These are phyloP conservation scores for Lachnellula willkommii DNA, from an alignment of 2,329 filamentous ascomycete species.

Conservation along the genomic window DNA sequence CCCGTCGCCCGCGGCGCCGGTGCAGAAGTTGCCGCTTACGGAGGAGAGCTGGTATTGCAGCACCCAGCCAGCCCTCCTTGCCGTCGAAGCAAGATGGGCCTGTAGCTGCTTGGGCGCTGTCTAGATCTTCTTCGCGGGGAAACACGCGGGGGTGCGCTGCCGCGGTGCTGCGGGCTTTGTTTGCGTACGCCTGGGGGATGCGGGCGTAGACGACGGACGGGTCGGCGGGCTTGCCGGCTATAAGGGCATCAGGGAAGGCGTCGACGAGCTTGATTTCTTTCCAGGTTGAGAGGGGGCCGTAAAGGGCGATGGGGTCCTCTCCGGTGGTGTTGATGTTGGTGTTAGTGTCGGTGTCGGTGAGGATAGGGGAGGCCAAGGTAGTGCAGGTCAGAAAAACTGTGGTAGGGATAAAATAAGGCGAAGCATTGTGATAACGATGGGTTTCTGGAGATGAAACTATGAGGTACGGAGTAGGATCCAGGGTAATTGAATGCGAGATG, in stretches of 20 bases:
- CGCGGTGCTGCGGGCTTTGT: neutral
- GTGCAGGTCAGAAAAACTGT: neutral
- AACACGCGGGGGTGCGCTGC: too few species aligned
- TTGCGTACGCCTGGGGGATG: neutral
- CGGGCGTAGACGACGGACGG: neutral
- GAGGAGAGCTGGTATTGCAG: neutral
- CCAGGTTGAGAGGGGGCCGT: neutral
- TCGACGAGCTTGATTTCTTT: neutral
- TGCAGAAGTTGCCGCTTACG: neutral
- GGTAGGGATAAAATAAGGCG: neutral
- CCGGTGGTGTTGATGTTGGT: neutral
- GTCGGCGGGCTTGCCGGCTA: neutral
- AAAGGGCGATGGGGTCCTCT: neutral
- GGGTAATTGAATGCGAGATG: neutral
- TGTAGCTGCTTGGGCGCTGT: neutral
- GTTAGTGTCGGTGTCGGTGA: neutral
- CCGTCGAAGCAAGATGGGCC: neutral
- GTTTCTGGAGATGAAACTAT: neutral
- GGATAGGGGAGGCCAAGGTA: neutral
- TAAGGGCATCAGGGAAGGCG: neutral
- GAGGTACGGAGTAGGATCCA: too few species aligned
- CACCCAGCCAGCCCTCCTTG: neutral
- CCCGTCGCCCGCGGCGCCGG: too few species aligned
- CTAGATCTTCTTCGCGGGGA: neutral
- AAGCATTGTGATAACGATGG: neutral